Evolutionary conservation across 2,329 filamentous ascomycete genomes (phyloP), one percentile per base, ranked within the genome.

Genomic region (Botrytis sinoallii): DNA sequence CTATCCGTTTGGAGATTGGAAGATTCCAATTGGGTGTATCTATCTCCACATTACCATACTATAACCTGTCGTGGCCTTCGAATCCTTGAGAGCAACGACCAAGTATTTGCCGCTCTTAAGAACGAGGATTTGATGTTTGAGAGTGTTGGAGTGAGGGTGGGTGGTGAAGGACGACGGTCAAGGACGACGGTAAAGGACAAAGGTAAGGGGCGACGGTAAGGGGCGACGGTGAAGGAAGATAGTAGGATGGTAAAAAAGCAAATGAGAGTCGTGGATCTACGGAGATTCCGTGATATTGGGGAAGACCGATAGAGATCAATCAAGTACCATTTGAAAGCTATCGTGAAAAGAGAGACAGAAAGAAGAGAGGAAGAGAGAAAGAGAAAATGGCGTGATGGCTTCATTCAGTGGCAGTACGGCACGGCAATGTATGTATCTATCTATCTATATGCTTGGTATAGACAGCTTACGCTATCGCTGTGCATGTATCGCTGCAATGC

Each of bases 1-100:
- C 32, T 38, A 64, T 71, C 59, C 57, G 69, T 63, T 16, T 57
- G 52, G 57, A 48, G 35, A 35, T 64, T 35, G 29, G 52, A 32
- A 71, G 59, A 22, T 57, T 65, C 40, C 44, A 52, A 64, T 71
- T 71, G 69, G 69, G 18, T 65, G 22, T 38, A 64, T 52, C 38
- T 46, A 64, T 61, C 68, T 44, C 61, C 44, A 64, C 59, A 52
- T 52, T 61, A 35, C 29, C 38, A 40, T 42, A 57, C 40, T 69
- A 32, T 57, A 57, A 42, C 35, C 48, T 42, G 52, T 42, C 12
- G 61, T 46, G 29, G 40, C 61, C n/a, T 4, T 40, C 38, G 46
- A 68, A 55, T 68, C 46, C 46, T 55, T 68, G 46, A 57, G 8
- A n/a, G 18, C 25, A 14, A 29, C 35, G 38, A 57, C n/a, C 35